phyloP scores from a whole-genome alignment of 2,329 filamentous ascomycete genomes.

The Leptographium galeiforme region DNA sequence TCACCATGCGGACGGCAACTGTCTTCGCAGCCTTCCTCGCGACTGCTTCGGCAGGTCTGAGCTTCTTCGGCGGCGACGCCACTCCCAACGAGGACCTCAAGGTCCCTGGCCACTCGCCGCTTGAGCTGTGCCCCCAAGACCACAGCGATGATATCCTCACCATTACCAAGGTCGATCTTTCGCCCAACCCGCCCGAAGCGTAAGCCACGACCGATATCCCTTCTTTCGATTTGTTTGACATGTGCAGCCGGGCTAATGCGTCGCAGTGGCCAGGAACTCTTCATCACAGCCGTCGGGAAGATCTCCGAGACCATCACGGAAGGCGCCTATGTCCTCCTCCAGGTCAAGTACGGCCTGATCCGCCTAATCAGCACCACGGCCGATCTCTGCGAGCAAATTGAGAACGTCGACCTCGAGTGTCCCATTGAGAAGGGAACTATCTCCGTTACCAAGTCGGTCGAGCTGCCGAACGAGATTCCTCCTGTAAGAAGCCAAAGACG shows the following conservation, averaged over 20 bases:
- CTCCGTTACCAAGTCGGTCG: slow-evolving; percentile 64
- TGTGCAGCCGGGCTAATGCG: neutral
- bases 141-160: slow-evolving; percentile 56
- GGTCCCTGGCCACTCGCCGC: slow-evolving; percentile 75
- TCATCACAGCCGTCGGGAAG: slow-evolving; percentile 66
- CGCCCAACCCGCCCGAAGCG: slow-evolving; percentile 77
- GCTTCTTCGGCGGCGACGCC: slow-evolving; percentile 33
- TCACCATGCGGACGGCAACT: slow-evolving; percentile 26
- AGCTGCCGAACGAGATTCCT: slow-evolving; percentile 76
- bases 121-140: slow-evolving; percentile 59
- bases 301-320: slow-evolving; percentile 59
- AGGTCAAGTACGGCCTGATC: slow-evolving; percentile 92
- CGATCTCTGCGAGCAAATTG: slow-evolving; percentile 79
- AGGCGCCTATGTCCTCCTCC: slow-evolving; percentile 68
- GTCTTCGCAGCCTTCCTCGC: slow-evolving; percentile 32
- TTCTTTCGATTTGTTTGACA: neutral
- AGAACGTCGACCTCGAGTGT: slow-evolving; percentile 79
- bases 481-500: slow-evolving; percentile 46
- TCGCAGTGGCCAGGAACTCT: slow-evolving; percentile 59
- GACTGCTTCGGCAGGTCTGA: slow-evolving; percentile 27
- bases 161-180: slow-evolving; percentile 68
- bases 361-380: slow-evolving; percentile 68
- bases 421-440: slow-evolving; percentile 71
- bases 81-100: slow-evolving; percentile 39
- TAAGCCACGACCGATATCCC: slow-evolving; percentile 34